phyloP scores from a whole-genome alignment of 139 green algal genomes.

The Volvox reticuliferus region DNA sequence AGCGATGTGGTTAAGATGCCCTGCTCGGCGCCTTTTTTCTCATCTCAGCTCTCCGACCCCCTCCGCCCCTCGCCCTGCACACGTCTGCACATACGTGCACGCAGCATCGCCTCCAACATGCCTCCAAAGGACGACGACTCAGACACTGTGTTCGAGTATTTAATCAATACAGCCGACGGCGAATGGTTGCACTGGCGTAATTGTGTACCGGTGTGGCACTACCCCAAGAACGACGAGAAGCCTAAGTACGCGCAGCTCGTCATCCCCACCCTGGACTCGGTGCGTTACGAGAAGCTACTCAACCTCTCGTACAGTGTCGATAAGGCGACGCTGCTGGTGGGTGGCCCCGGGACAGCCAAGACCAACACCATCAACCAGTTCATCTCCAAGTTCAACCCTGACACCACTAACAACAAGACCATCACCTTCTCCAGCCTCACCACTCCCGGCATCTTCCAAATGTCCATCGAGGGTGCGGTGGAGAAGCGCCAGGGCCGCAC shows the following conservation, averaged over 20 bases:
- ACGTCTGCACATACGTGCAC: background rate
- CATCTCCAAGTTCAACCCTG: constrained; percentile 79
- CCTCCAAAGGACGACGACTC: constrained; percentile 65
- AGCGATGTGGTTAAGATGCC: too few relatives aligned
- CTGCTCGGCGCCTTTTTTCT: background rate
- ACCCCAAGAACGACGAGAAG: constrained; percentile 84
- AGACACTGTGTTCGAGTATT: constrained; percentile 91
- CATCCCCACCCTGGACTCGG: constrained; percentile 92
- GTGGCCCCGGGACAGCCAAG: constrained; percentile 94
- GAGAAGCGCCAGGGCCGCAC: constrained; percentile 96
- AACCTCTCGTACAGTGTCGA: constrained; percentile 78
- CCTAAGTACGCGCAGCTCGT: constrained; percentile 92
- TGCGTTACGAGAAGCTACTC: constrained; percentile 91
- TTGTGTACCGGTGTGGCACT: constrained; percentile 86
- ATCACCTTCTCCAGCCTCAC: constrained; percentile 96
- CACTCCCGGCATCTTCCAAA: constrained; percentile 94
- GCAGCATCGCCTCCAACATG: constrained; percentile 51
- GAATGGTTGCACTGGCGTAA: constrained; percentile 88
- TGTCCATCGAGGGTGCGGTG: constrained; percentile 82
- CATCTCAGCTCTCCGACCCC: background rate
- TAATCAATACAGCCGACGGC: constrained; percentile 76
- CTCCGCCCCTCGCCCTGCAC: background rate
- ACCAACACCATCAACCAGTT: constrained; percentile 91
- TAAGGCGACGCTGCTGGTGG: constrained; percentile 84
- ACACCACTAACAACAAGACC: constrained; percentile 82